Conservation (phyloP, 2,329 filamentous ascomycete species). For the Aspergillus tanneri region DNA sequence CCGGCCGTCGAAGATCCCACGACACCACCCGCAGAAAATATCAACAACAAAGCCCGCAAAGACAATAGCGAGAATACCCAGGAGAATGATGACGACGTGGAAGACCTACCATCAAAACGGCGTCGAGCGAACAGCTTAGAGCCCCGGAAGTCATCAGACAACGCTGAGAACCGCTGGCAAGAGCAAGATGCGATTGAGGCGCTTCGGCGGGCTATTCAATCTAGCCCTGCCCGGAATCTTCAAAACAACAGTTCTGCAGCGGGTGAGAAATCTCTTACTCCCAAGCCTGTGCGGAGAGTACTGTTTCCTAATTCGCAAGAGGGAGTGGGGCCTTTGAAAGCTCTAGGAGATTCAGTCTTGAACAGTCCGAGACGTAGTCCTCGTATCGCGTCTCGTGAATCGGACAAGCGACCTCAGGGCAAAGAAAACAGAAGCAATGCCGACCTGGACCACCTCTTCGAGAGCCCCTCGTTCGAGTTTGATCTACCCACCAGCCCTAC, state of each 20-base stretch:
- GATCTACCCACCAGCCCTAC: slow-evolving; percentile 56
- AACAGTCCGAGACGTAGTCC: slow-evolving; percentile 53
- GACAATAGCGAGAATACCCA: slow-evolving; percentile 14
- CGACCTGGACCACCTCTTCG: slow-evolving; percentile 65
- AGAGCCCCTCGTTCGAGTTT: slow-evolving; percentile 54
- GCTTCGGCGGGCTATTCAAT: slow-evolving; percentile 58
- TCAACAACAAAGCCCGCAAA: slow-evolving; percentile 11
- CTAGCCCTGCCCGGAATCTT: slow-evolving; percentile 57
- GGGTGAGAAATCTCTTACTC: slow-evolving; percentile 56
- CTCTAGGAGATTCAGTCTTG: slow-evolving; percentile 35
- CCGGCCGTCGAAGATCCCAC: slow-evolving; percentile 36
- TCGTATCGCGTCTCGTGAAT: slow-evolving; percentile 36
- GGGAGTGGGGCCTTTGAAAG: slow-evolving; percentile 36
- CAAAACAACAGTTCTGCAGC: slow-evolving; percentile 41
- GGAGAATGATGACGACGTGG: slow-evolving; percentile 30
- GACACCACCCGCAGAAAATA: slow-evolving; percentile 36
- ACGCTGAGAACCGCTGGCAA: slow-evolving; percentile 34
- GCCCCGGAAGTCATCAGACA: slow-evolving; percentile 38
- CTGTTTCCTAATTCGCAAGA: slow-evolving; percentile 44
- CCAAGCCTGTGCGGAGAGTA: slow-evolving; percentile 52
- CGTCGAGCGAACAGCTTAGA: slow-evolving; percentile 52
- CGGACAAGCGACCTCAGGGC: slow-evolving; percentile 46
- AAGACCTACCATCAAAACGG: slow-evolving; percentile 39
- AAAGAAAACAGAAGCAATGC: slow-evolving; percentile 58
- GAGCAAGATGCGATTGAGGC: slow-evolving; percentile 46